These are phyloP conservation scores for Akanthomyces muscarius DNA, from an alignment of 2,329 filamentous ascomycete genomes.

Conservation along the genomic window DNA sequence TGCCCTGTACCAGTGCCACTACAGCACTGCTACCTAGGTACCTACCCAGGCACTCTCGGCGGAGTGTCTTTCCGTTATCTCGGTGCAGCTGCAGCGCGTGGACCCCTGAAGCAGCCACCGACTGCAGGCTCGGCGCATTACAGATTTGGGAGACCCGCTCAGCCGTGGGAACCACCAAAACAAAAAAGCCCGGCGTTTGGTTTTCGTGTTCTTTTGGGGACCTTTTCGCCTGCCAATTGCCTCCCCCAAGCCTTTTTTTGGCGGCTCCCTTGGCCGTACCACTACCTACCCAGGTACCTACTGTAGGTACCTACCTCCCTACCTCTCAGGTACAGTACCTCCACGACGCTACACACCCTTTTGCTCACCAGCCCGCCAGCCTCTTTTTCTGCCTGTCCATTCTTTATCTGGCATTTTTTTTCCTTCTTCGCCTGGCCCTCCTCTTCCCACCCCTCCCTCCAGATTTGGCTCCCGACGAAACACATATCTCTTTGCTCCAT, in stretches of 20 bases:
- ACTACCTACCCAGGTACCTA: background rate
- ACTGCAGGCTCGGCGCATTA: background rate
- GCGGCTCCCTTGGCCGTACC: constrained; percentile 7
- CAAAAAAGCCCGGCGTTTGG: background rate
- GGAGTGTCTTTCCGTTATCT: background rate
- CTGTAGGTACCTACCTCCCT: no score
- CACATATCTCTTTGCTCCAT: constrained; percentile 16
- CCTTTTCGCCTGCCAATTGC: no score
- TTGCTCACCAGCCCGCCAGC: constrained; percentile 3
- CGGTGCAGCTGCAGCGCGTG: background rate
- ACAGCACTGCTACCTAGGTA: background rate
- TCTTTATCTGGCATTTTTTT: background rate
- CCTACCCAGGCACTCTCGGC: background rate
- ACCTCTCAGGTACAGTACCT: no score
- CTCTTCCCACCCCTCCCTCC: background rate
- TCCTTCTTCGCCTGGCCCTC: background rate
- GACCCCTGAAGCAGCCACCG: constrained; percentile 4
- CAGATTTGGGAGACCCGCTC: constrained; percentile 1
- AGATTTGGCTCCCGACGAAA: background rate
- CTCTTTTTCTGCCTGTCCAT: background rate
- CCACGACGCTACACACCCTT: background rate
- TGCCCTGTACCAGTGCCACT: no score
- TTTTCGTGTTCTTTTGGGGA: background rate
- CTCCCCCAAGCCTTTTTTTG: background rate
- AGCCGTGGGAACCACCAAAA: constrained; percentile 1